Base-by-base conservation (phyloP, 2,329 filamentous ascomycete species). In the Helotiales sp. region DNA sequence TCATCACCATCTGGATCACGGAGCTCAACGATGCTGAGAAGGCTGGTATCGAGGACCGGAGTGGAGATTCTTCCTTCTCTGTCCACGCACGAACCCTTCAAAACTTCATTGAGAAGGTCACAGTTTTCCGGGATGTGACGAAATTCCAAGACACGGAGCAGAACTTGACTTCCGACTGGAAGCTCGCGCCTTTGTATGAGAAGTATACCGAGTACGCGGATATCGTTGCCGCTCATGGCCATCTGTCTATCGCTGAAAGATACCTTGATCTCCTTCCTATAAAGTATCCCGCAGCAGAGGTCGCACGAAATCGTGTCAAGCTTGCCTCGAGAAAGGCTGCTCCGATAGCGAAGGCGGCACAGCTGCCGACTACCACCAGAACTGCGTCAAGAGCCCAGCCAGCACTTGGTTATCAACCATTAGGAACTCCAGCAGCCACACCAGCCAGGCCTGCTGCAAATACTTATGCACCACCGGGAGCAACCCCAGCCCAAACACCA, bases 151-250 rank as follows among this genome's bases (percentile, higher is more conserved):
- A 99, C 71, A 75, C 77, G 8, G 92, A 97, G 70, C 84, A 84
- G 63, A 76, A 77, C 47, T 83, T 90, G 66, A 80, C 83, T 9
- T 86, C 87, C 1, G 90, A 88, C 66, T 99, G 93, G 93, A 97
- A 96, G 76, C 85, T 99, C 59, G 83, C 86, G 34, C 81, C 87
- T 2, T 79, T 99, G 53, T 99, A 99, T 74, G 88, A 92, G 72
- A 96, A 96, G 76, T 99, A 99, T 71, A 88, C 90, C 27, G 95
- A 99, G 76, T 99, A 98, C 72, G 93, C 95, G 13, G 93, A 99
- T 71, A 93, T 99, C 64, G 86, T 96, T 57, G 92, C 95, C 47
- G 86, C 91, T 6, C 91, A 97, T 70, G 95, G 96, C 12, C 90
- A 96, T 67, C 78, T 99, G 54, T 81, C 86, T 30, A 85, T 92